These are phyloP conservation scores for Coemansia guatemalensis DNA, from an alignment of 192 early-diverging fungal genomes.

Conservation along the genomic window DNA sequence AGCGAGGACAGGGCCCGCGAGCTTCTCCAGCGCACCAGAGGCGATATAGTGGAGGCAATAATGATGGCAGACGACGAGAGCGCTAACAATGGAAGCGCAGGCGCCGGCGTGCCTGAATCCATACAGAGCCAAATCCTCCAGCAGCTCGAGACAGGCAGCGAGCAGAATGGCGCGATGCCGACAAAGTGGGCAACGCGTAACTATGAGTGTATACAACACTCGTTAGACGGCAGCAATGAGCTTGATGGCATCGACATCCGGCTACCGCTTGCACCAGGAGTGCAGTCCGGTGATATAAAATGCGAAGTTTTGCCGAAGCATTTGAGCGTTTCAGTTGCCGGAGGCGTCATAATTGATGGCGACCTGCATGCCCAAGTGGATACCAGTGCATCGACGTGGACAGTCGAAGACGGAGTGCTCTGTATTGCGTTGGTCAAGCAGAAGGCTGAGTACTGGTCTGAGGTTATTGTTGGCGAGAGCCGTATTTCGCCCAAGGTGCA, in stretches of 20 bases:
- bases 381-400: slow-evolving; percentile 34
- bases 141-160: slow-evolving; percentile 27
- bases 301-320: slow-evolving; percentile 28
- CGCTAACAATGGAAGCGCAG: neutral
- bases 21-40: slow-evolving; percentile 54
- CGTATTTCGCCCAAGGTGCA: slow-evolving; percentile 26
- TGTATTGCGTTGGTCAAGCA: slow-evolving; percentile 39
- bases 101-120: slow-evolving; percentile 3
- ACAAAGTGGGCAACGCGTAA: slow-evolving; percentile 35
- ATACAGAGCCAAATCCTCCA: slow-evolving; percentile 35
- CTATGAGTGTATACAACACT: slow-evolving; percentile 41
- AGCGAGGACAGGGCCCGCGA: slow-evolving; percentile 56
- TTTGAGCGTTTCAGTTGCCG: slow-evolving; percentile 17
- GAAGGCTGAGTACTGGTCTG: slow-evolving; percentile 27
- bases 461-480: slow-evolving; percentile 30
- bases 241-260: slow-evolving; percentile 43
- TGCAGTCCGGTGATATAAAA: slow-evolving; percentile 17
- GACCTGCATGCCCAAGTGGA: slow-evolving; percentile 29
- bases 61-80: slow-evolving; percentile 43
- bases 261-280: slow-evolving; percentile 18
- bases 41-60: slow-evolving; percentile 65
- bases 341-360: slow-evolving; percentile 26
- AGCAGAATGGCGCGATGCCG: slow-evolving; percentile 4
- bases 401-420: slow-evolving; percentile 28
- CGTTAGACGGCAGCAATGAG: slow-evolving; percentile 21